These are phyloP conservation scores for Phalaenopsis aphrodite DNA, from an alignment of 106 monocot species.

Conservation along the genomic window DNA sequence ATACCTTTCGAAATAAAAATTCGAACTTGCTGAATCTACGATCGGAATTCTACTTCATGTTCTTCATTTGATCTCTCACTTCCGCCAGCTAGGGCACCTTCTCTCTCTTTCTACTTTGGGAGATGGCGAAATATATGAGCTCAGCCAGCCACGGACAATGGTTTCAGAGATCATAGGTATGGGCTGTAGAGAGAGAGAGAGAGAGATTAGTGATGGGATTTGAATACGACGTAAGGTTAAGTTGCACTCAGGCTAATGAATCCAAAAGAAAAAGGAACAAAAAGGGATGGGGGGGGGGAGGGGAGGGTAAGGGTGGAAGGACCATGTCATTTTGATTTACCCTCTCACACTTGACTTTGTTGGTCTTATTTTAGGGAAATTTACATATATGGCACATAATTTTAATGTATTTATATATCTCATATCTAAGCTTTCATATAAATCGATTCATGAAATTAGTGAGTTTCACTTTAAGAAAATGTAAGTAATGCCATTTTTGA, in stretches of 20 bases:
- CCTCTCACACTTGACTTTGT: neutral
- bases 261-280: neutral
- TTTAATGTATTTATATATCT: too few species aligned
- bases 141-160: too few species aligned
- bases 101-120: too few species aligned
- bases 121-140: too few species aligned
- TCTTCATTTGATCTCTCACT: neutral
- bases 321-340: conserved; percentile 1
- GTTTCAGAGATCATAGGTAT: too few species aligned
- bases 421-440: too few species aligned
- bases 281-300: neutral
- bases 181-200: neutral
- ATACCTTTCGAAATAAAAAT: conserved; percentile 1
- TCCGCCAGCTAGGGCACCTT: neutral
- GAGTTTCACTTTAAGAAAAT: too few species aligned
- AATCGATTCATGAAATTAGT: too few species aligned
- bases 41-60: neutral
- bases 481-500: too few species aligned
- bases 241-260: neutral
- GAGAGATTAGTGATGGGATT: neutral
- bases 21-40: neutral
- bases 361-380: neutral
- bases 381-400: too few species aligned
- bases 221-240: conserved; percentile 1
- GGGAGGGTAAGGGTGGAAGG: neutral